phyloP scores from a whole-genome alignment of 1,284 basidiomycete species.

The Gymnopus androsaceus region DNA sequence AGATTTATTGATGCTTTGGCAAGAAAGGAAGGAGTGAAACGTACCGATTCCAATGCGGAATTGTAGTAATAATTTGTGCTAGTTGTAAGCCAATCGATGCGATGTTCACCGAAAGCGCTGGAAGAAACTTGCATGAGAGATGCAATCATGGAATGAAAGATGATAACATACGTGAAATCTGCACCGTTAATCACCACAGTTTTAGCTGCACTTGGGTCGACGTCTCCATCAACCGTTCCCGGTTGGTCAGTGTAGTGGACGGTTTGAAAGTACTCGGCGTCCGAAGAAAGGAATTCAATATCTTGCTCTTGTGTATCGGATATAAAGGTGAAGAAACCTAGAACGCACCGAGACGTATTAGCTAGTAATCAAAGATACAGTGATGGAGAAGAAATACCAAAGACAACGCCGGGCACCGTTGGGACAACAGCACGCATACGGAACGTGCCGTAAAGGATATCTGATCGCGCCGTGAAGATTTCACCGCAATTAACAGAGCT shows the following conservation, averaged over 20 bases:
- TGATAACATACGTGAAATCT: constrained; percentile 20
- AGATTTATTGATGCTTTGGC: background rate
- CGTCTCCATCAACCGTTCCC: constrained; percentile 11
- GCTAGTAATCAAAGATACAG: background rate
- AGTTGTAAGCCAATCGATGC: constrained; percentile 19
- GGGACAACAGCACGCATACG: constrained; percentile 22
- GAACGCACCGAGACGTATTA: background rate
- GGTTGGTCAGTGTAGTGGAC: constrained; percentile 23
- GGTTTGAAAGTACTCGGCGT: constrained; percentile 18
- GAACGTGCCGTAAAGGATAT: constrained; percentile 21
- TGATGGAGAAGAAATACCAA: constrained; percentile 11
- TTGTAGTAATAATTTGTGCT: constrained; percentile 20
- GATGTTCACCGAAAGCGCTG: constrained; percentile 23
- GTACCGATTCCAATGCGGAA: constrained; percentile 10
- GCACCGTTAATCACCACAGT: constrained; percentile 17
- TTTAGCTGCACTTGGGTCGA: constrained; percentile 14
- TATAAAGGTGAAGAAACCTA: constrained; percentile 22
- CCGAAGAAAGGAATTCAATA: constrained; percentile 23
- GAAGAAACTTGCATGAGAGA: background rate
- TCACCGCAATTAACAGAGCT: constrained; percentile 18
- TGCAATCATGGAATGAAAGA: background rate
- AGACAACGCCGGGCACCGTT: constrained; percentile 20
- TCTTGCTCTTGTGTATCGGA: constrained; percentile 22
- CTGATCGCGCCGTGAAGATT: constrained; percentile 20
- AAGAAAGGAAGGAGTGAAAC: background rate